Conservation (phyloP, 2,329 filamentous ascomycete species). For the Penicillium sp. region DNA sequence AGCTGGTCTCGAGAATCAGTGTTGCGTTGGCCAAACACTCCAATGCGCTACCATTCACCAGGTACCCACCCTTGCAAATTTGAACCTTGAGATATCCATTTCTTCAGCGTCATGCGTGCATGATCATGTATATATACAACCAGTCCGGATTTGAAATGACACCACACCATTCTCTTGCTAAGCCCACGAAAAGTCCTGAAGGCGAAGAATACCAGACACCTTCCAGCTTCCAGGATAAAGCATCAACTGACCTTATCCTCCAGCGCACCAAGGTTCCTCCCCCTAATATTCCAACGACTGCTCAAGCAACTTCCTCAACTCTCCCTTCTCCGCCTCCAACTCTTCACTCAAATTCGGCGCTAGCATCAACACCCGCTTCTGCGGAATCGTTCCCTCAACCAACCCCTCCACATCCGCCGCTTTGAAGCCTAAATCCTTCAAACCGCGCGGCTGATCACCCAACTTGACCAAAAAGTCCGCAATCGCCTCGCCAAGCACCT, state of each 20-base stretch:
- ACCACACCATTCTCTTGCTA: not conserved
- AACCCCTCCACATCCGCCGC: constrained; percentile 73
- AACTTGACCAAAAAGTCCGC: constrained; percentile 76
- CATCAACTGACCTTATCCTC: too few species aligned
- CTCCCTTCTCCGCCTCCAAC: constrained; percentile 68
- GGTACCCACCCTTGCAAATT: not conserved
- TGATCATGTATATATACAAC: constrained; percentile 6
- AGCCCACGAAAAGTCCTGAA: not conserved
- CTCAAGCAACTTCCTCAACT: constrained; percentile 70
- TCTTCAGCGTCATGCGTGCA: not conserved
- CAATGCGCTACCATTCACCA: not conserved
- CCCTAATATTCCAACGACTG: constrained; percentile 56
- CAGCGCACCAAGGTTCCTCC: too few species aligned
- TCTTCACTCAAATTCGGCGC: constrained; percentile 78
- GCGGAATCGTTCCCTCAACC: constrained; percentile 93
- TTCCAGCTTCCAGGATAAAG: not conserved
- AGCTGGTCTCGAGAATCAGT: not conserved
- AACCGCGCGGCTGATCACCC: constrained; percentile 85
- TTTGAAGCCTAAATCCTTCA: constrained; percentile 81
- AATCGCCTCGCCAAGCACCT: constrained; percentile 81
- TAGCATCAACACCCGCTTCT: constrained; percentile 85
- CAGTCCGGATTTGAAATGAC: not conserved
- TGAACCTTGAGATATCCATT: constrained; percentile 4
- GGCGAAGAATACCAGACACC: not conserved
- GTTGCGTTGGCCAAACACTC: not conserved